Evolutionary conservation across 1,139 yeast species (phyloP), one percentile per base, ranked within the genome.

Genomic region (Kodamaea arcana): DNA sequence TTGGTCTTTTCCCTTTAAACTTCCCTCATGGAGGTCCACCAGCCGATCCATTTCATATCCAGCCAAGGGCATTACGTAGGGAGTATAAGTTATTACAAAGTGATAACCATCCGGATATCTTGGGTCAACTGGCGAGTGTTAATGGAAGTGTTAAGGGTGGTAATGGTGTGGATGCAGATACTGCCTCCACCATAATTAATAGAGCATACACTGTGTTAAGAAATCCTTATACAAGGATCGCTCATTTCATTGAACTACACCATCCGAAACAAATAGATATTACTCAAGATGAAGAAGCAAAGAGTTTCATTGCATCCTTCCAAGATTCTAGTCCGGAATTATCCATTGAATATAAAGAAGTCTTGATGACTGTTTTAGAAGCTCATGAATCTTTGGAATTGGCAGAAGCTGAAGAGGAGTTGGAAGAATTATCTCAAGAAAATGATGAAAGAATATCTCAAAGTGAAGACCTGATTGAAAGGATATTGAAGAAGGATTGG

Each of bases 1-100:
- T 80, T 54, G 59, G 68, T 18, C 54, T 85, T 20, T 92, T 92
- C 56, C 97, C 97, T 1, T 64, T 72, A 48, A 77, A 85, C 0
- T 81, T 86, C 44, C 85, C 88, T 0, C 39, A 66, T 2, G 83
- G 83, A 0, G 78, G 81, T 2, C 92, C 94, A 1, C 86, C 88
- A 1, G 45, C 52, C 3, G 81, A 80, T 18, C 58, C 75, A 17
- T 90, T 88, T 60, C 50, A 57, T 5, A 59, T 87, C 11, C 78
- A 85, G 46, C 52, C 65, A 9, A 63, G 69, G 36, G 51, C 60
- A 10, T 66, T 92, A 34, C 72, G 94, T 34, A 71, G 78, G 39
- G 98, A 92, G 52, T 90, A 80, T 53, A 65, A 95, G 31, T 50
- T 53, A 8, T 62, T 88, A 25, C 97, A 92, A 54, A 75, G 84